These are phyloP conservation scores for Crepidotus variabilis DNA, from an alignment of 768 basidiomycete species.

Conservation along the genomic window DNA sequence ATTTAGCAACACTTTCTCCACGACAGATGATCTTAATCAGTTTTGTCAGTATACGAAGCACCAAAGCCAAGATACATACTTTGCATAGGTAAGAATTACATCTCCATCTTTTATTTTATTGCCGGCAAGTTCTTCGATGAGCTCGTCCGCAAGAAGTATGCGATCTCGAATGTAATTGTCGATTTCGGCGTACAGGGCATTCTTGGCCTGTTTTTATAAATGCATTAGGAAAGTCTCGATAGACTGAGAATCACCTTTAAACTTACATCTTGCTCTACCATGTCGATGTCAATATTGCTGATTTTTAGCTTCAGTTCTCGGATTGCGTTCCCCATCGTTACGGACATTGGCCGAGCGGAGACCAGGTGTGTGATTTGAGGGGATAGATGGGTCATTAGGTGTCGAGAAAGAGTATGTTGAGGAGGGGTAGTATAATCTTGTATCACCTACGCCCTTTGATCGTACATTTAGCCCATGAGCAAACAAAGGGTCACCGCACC, in stretches of 20 bases:
- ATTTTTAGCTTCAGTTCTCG: constrained; percentile 95
- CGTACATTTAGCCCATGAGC: neutral
- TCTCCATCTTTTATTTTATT: constrained; percentile 95
- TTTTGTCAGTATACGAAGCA: neutral
- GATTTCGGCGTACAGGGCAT: constrained; percentile 77
- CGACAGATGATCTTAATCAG: constrained; percentile 77
- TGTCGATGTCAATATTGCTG: constrained; percentile 86
- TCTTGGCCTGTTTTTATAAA: constrained; percentile 67
- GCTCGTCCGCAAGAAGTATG: constrained; percentile 89
- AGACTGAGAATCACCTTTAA: constrained; percentile 1
- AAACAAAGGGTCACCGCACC: constrained; percentile 39
- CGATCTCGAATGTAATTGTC: constrained; percentile 93
- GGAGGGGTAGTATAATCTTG: constrained; percentile 86
- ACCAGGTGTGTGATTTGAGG: constrained; percentile 92
- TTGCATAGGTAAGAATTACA: constrained; percentile 88
- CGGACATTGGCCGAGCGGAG: constrained; percentile 83
- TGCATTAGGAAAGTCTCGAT: constrained; percentile 5
- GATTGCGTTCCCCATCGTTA: constrained; percentile 93
- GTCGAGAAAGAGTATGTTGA: constrained; percentile 83
- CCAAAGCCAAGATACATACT: constrained; percentile 40
- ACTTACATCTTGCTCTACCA: constrained; percentile 89
- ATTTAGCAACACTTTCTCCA: constrained; percentile 82
- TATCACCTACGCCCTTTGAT: constrained; percentile 59
- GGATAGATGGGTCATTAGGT: constrained; percentile 88
- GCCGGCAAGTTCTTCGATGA: constrained; percentile 84